Base-by-base conservation (phyloP, 2,329 filamentous ascomycete genomes). In the Plenodomus tracheiphilus region DNA sequence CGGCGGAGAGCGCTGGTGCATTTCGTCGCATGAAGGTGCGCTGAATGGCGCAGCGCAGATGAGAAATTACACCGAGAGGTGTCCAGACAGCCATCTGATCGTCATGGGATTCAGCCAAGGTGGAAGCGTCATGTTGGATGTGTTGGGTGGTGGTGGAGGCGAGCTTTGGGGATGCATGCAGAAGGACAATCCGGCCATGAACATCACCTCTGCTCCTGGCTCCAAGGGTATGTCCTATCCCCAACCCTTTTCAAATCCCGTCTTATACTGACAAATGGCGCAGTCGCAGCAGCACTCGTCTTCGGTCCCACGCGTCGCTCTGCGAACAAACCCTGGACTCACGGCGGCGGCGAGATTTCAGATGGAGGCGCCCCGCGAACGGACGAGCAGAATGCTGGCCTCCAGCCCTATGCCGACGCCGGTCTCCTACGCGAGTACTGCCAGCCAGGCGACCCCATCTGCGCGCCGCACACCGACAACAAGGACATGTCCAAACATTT, bases 371-470 rank as follows among this genome's bases (percentile, higher is more conserved):
- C 60, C 2, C 57, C 62, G 18, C 59, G 62, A 28, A 55, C 60
- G 8, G 48, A 52, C 4, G 49, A 59, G 38, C 45, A 65, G 44
- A 54, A 56, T 28, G 57, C 58, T 10, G 60, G 57, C n/a, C 47
- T 63, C 15, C 49, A 61, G 41, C 59, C 59, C 15, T 65, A 62
- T 35, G 56, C 49, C 19, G 53, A 65, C 20, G 77, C 79, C 2
- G 66, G 64, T 8, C 81, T 80, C 56, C 80, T 86, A 49, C 74
- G 84, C 69, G 82, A 82, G 7, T 87, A 86, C 75, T 87, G 84
- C 64, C 84, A 87, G 57, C 72, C 78, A 3, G 61, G 78, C 2
- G 84, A 86, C 51, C 83, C 83, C 0, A 86, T 84, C 66, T 87
- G 84, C 74, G 86, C 82, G 62, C 60, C 62, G 0, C 81, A 81